Base-by-base conservation (phyloP, 1,284 basidiomycete species). In the Boletellus deceptivus region DNA sequence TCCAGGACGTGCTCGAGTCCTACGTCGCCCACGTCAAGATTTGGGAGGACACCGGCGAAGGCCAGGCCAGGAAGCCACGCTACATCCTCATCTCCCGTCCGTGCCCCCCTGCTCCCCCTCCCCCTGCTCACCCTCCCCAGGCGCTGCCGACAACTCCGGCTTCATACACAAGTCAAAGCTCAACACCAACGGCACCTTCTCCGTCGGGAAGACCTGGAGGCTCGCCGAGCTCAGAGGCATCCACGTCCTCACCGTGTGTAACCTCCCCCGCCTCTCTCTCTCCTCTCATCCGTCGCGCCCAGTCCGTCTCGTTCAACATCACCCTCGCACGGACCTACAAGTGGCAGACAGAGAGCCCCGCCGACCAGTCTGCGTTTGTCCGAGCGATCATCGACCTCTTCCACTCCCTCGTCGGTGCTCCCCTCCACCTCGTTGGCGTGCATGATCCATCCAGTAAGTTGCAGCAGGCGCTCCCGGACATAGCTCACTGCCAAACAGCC, bases 141-240 rank as follows among this genome's bases (percentile, higher is more conserved):
- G 86, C 68, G 75, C 83, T 8, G 76, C 69, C 59, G 78, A 79
- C 58, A 84, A 84, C 35, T 72, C 74, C 52, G 89, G 86, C 8
- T 85, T 87, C 63, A 78, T 98, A 22, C 93, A 99, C 79, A 99
- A 99, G 71, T 93, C 94, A 7, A 98, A 98, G 71, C 73, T 93
- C 53, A 99, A 99, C 68, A 86, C 88, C 35, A 99, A 98, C 64
- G 90, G 91, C 35, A 85, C 91, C 0, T 99, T 97, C 73, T 98
- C 94, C 18, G 92, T 98, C 49, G 97, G 97, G 20, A 99, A 99
- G 76, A 94, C 95, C 9, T 99, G 97, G 97, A 82, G 79, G 56
- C 70, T 98, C 38, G 72, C 83, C 43, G 93, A 96, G 65, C 78
- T 99, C 57, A 79, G 88, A 49, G 84, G 75, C 31, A 69, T 99